A percentile compares a stretch with the other conserved stretches of the same genome.
Conservation (phyloP, 495 filamentous ascomycete species). For the Tuber microsphaerosporum region DNA sequence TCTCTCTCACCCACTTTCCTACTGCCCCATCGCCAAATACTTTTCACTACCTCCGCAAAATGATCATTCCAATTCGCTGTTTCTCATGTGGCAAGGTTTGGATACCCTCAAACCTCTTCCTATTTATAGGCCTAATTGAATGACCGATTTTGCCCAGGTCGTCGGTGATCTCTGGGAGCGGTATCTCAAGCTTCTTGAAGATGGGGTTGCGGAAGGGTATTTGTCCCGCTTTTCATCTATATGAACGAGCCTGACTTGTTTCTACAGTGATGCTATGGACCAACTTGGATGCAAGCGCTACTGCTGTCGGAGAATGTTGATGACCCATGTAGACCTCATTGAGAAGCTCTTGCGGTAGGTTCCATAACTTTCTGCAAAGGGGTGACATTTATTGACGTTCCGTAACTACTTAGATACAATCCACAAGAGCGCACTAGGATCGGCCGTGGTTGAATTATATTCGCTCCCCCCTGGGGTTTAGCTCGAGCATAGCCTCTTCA, state of each 20-base stretch:
- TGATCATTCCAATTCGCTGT: conserved; percentile 98
- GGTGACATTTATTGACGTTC: conserved; percentile 2
- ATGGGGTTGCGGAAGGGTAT: conserved; percentile 50
- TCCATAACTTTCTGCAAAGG: not conserved
- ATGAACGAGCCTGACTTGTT: conserved; percentile 10
- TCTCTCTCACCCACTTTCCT: not conserved
- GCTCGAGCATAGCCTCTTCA: not conserved
- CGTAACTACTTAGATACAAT: conserved; percentile 28
- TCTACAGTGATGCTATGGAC: conserved; percentile 79
- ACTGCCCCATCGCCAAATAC: not conserved
- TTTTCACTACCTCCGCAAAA: conserved; percentile 44
- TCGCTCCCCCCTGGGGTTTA: not conserved
- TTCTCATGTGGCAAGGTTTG: conserved; percentile 97
- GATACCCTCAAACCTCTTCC: not conserved
- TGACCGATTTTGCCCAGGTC: conserved; percentile 53
- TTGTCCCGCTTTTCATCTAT: no score
- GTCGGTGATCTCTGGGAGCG: conserved; percentile 95
- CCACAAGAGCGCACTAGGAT: conserved; percentile 35
- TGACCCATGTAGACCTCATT: conserved; percentile 99
- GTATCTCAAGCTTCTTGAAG: conserved; percentile 76
- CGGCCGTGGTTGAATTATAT: not conserved
- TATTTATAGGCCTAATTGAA: conserved; percentile 47
- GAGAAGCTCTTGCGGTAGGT: conserved; percentile 92
- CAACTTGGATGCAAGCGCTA: conserved; percentile 86
- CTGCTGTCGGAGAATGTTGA: conserved; percentile 96